Evolutionary conservation across 306 rosid species (phyloP).

Genomic region (Quercus alba): DNA sequence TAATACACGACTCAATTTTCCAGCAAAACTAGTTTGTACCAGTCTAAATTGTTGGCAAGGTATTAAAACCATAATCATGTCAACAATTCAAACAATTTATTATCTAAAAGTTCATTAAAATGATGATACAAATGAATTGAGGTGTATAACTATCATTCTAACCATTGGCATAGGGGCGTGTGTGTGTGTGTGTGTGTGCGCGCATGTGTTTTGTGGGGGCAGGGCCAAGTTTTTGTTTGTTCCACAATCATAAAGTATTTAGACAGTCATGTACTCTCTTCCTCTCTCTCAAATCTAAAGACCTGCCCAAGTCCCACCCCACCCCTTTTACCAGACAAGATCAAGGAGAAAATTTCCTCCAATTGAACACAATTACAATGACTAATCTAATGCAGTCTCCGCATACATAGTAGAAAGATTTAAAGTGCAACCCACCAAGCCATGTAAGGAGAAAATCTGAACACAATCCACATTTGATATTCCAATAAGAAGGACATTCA

Average conservation of each 20-base stretch:
- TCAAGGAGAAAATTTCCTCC: too few species aligned
- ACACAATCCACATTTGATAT: conserved; percentile 69
- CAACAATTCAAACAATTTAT: neutral
- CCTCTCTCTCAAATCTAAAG: too few species aligned
- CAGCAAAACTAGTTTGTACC: neutral
- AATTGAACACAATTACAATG: too few species aligned
- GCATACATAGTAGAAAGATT: neutral
- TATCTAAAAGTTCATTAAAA: neutral
- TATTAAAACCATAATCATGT: neutral
- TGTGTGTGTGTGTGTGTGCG: too few species aligned
- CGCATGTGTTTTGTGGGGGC: too few species aligned
- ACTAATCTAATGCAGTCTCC: too few species aligned
- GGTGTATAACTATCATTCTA: neutral
- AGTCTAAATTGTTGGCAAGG: neutral
- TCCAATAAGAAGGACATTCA: conserved; percentile 71
- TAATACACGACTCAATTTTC: neutral
- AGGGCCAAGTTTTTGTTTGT: too few species aligned
- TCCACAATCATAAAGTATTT: too few species aligned
- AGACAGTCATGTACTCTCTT: too few species aligned
- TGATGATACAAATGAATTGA: neutral
- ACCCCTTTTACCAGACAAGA: too few species aligned
- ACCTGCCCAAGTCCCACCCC: too few species aligned
- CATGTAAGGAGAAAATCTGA: conserved; percentile 91
- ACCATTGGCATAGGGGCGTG: too few species aligned
- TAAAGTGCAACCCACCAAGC: conserved; percentile 63